Conservation (phyloP, 2,329 filamentous ascomycete genomes). For the Diaporthe nobilis region DNA sequence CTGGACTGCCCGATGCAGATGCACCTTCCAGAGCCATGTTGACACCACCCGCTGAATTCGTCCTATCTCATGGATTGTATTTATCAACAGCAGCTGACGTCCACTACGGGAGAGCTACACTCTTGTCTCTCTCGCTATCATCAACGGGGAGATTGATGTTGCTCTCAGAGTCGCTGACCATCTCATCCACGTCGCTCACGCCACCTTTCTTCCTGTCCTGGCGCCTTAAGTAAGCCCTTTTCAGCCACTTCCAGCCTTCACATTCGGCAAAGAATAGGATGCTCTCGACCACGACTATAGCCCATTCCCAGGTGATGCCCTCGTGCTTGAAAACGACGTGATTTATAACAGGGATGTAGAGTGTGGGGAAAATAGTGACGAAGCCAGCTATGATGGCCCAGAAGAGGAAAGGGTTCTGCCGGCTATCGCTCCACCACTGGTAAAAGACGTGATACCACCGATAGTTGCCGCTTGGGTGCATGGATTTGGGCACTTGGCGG, state of each 20-base stretch:
- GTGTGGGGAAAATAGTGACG: background rate
- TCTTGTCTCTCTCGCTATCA: background rate
- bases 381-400: background rate
- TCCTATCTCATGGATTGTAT: no score
- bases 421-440: background rate
- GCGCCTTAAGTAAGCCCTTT: background rate
- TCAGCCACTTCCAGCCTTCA: background rate
- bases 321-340: background rate
- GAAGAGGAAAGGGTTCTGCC: background rate
- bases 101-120: no score
- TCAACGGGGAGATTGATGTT: background rate
- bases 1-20: constrained; percentile 7
- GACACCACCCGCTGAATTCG: no score
- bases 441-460: background rate
- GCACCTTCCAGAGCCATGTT: constrained; percentile 50
- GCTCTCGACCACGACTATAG: background rate
- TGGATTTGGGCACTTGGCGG: background rate
- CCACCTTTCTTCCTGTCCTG: background rate
- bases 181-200: background rate
- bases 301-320: background rate
- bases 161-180: background rate
- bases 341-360: background rate
- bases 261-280: background rate
- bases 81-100: no score
- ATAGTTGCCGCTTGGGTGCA: background rate